Percentiles rank a stretch among this genome's conserved stretches.
Evolutionary conservation across 371 early-diverging fungal genomes (phyloP).

Genomic region (Paraphysoderma sedebokerense): DNA sequence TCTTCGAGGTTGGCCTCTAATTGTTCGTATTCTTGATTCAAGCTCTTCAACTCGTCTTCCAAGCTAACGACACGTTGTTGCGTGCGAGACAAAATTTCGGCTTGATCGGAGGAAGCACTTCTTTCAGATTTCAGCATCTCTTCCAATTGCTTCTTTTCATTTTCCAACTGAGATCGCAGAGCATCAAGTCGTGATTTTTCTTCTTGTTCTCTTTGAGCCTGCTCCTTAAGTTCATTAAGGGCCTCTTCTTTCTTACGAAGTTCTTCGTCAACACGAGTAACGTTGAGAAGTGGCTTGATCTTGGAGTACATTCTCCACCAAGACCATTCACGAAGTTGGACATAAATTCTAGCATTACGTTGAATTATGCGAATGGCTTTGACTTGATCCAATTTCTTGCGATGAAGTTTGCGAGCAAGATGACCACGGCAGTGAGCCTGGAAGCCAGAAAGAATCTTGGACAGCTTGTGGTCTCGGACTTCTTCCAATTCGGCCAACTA

Average conservation of each 20-base stretch:
- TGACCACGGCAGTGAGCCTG: constrained; percentile 80
- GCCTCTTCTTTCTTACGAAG: constrained; percentile 40
- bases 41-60: constrained; percentile 43
- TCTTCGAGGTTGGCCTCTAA: constrained; percentile 42
- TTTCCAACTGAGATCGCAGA: constrained; percentile 29
- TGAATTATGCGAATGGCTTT: constrained; percentile 80
- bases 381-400: constrained; percentile 52
- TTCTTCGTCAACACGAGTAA: constrained; percentile 60
- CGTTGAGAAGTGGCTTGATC: constrained; percentile 90
- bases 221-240: constrained; percentile 36
- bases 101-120: constrained; percentile 52
- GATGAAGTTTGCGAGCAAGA: constrained; percentile 53
- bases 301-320: constrained; percentile 96
- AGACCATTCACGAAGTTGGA: constrained; percentile 76
- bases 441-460: constrained; percentile 59
- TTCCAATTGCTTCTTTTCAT: constrained; percentile 46
- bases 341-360: constrained; percentile 73
- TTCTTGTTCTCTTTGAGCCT: constrained; percentile 27
- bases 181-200: constrained; percentile 28
- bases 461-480: constrained; percentile 64
- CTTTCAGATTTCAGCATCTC: constrained; percentile 47
- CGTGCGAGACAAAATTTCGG: constrained; percentile 55
- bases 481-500: constrained; percentile 93
- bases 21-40: constrained; percentile 38
- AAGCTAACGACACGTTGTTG: constrained; percentile 46